A percentile compares a stretch with the other conserved stretches of the same genome.
These are phyloP conservation scores for Aphanocladium album DNA, from an alignment of 2,329 filamentous ascomycete species.

Conservation along the genomic window DNA sequence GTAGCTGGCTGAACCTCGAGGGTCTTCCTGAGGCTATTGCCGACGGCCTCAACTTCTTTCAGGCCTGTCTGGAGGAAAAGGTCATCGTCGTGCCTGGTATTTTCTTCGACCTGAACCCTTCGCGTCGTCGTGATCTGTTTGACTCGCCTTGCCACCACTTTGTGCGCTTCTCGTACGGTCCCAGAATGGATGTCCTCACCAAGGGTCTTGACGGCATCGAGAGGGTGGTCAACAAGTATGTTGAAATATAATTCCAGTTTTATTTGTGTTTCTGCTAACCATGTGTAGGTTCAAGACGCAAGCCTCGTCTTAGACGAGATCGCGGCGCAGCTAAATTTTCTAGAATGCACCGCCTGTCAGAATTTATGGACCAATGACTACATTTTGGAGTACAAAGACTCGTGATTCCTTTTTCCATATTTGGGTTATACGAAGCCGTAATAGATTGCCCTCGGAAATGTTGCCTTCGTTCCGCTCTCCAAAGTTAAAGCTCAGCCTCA, in stretches of 20 bases:
- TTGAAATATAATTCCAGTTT: slow-evolving; percentile 10
- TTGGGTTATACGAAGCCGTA: neutral
- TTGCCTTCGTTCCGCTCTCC: neutral
- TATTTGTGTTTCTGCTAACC: slow-evolving; percentile 8
- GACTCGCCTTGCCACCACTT: slow-evolving; percentile 94
- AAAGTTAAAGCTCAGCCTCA: neutral
- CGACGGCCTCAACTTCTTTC: slow-evolving; percentile 95
- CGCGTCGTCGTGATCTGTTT: slow-evolving; percentile 82
- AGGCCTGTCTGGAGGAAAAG: slow-evolving; percentile 87
- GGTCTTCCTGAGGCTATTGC: slow-evolving; percentile 74
- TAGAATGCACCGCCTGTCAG: neutral
- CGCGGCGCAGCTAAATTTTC: neutral
- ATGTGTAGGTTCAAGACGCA: slow-evolving; percentile 19
- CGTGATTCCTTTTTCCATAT: neutral
- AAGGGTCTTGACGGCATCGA: slow-evolving; percentile 81
- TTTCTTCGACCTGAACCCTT: slow-evolving; percentile 95
- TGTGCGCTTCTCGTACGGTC: slow-evolving; percentile 79
- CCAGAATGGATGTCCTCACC: slow-evolving; percentile 72
- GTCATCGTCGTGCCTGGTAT: slow-evolving; percentile 96
- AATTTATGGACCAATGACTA: neutral
- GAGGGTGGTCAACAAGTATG: slow-evolving; percentile 68
- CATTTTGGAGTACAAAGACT: neutral
- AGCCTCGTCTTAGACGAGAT: slow-evolving; percentile 1
- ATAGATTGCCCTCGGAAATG: neutral
- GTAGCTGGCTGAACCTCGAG: slow-evolving; percentile 54